These are phyloP conservation scores for Candolleomyces aberdarensis DNA, from an alignment of 768 basidiomycete species.

Conservation along the genomic window DNA sequence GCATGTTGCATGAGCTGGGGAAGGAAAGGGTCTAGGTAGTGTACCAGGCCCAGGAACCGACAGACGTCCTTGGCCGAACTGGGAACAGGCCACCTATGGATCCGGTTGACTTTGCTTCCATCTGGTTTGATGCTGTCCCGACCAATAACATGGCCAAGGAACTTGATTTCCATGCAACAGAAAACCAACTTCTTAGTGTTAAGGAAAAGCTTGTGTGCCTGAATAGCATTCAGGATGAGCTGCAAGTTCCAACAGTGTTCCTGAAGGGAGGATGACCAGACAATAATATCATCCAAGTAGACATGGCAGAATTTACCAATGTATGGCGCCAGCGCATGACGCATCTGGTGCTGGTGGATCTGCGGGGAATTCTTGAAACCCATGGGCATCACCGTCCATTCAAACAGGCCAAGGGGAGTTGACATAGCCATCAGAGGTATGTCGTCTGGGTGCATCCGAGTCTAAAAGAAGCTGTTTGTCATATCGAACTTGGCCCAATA, in stretches of 20 bases:
- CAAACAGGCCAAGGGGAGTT: no score
- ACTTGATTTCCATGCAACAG: constrained; percentile 20
- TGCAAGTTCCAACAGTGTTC: constrained; percentile 35
- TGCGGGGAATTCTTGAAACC: no score
- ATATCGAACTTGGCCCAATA: no score
- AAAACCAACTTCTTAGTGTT: constrained; percentile 18
- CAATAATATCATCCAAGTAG: constrained; percentile 44
- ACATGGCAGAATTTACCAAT: constrained; percentile 38
- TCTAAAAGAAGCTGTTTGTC: no score
- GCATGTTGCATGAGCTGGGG: no score
- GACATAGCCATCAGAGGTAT: no score
- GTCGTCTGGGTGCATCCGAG: no score
- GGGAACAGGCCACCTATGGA: constrained; percentile 8
- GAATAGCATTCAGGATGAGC: constrained; percentile 26
- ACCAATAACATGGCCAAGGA: constrained; percentile 39
- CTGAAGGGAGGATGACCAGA: constrained; percentile 31
- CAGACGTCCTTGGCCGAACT: constrained; percentile 35
- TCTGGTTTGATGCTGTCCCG: constrained; percentile 19
- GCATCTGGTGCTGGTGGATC: no score
- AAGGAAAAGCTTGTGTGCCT: constrained; percentile 26
- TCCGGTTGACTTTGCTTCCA: no score
- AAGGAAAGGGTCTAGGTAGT: constrained; percentile 25
- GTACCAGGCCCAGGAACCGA: constrained; percentile 35
- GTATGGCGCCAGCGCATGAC: neutral
- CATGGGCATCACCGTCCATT: no score